Evolutionary conservation across 1,284 basidiomycete species (phyloP).

Genomic region (Ganoderma lingzhi): DNA sequence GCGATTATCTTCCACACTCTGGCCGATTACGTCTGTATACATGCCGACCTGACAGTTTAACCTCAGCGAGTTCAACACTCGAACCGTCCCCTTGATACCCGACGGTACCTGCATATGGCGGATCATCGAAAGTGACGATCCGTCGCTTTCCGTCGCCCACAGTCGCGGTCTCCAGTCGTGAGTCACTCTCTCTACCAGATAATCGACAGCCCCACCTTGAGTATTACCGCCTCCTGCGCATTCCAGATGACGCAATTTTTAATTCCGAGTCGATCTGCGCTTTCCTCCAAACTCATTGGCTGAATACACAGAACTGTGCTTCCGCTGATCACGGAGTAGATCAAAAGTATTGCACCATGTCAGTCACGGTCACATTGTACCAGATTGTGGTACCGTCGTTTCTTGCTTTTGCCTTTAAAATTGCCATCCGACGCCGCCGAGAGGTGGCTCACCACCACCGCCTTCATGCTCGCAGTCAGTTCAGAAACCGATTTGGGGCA

Average conservation of each 20-base stretch:
- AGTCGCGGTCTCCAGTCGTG: background rate
- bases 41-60: background rate
- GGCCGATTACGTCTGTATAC: background rate
- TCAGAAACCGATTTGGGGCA: background rate
- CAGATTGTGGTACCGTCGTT: background rate
- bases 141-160: background rate
- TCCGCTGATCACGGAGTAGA: background rate
- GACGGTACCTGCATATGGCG: background rate
- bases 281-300: background rate
- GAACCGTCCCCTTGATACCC: background rate
- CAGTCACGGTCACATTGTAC: background rate
- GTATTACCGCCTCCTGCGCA: background rate
- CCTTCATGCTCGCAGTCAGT: background rate
- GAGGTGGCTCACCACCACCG: background rate
- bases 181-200: too few relatives aligned
- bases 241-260: background rate
- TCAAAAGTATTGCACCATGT: background rate
- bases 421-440: too few relatives aligned
- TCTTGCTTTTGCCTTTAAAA: background rate
- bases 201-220: background rate
- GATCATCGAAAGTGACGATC: background rate
- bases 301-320: background rate
- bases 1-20: background rate
- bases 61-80: background rate
- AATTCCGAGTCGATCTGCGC: background rate